These are phyloP conservation scores for Fraxinus velutina DNA, from an alignment of 305 asterid genomes.

Conservation along the genomic window DNA sequence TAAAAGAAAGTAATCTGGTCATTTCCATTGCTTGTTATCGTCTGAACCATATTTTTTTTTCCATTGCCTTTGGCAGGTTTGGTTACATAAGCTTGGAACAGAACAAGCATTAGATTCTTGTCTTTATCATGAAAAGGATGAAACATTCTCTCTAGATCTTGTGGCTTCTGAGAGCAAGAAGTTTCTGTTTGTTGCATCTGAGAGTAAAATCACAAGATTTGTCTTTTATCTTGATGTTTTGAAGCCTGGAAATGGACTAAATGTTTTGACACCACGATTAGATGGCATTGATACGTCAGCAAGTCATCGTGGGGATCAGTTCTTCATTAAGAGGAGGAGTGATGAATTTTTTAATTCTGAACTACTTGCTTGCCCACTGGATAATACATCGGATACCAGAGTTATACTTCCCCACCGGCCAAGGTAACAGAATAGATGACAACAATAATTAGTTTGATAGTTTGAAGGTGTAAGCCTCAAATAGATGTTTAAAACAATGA, in stretches of 20 bases:
- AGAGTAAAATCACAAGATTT: constrained; percentile 83
- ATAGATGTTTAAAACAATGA: not conserved
- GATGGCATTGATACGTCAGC: constrained; percentile 77
- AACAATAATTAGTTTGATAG: constrained; percentile 5
- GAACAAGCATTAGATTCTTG: constrained; percentile 70
- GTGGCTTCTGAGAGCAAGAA: constrained; percentile 83
- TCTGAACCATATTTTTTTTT: constrained; percentile 21
- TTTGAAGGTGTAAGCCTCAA: not conserved
- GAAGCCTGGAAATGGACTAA: constrained; percentile 60
- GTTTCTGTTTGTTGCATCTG: constrained; percentile 69
- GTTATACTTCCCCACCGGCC: constrained; percentile 81
- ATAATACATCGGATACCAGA: constrained; percentile 55
- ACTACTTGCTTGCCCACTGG: constrained; percentile 71
- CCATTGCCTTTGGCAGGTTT: constrained; percentile 48
- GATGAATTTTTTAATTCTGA: constrained; percentile 82
- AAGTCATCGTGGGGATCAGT: constrained; percentile 89
- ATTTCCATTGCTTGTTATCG: constrained; percentile 6
- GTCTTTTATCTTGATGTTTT: constrained; percentile 72
- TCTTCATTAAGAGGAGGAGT: constrained; percentile 75
- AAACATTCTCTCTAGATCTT: constrained; percentile 69
- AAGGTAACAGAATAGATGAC: constrained; percentile 45
- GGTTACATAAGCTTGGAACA: constrained; percentile 79
- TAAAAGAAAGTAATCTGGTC: not conserved
- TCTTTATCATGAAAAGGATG: constrained; percentile 89
- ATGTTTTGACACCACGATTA: constrained; percentile 63